Conservation (phyloP, 2,329 filamentous ascomycete genomes). For the Alternaria consortialis region DNA sequence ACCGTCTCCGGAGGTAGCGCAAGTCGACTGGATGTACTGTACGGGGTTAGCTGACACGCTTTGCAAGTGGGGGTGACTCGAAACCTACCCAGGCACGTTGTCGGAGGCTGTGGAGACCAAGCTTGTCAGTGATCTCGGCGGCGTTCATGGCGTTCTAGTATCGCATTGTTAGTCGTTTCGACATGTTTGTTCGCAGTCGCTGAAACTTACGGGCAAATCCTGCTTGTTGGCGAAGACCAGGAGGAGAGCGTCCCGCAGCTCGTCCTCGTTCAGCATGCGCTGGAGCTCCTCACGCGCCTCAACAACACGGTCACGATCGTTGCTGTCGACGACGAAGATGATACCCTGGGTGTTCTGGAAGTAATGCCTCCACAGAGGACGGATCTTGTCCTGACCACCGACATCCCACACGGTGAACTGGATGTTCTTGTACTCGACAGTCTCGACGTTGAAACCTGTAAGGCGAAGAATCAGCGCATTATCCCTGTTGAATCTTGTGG, state of each 20-base stretch:
- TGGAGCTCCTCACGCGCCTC: slow-evolving; percentile 94
- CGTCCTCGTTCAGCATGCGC: slow-evolving; percentile 96
- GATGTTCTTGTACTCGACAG: slow-evolving; percentile 98
- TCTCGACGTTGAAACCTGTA: slow-evolving; percentile 93
- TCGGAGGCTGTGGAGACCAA: slow-evolving; percentile 98
- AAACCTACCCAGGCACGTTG: slow-evolving; percentile 95
- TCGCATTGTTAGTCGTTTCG: slow-evolving; percentile 23
- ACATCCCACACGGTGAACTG: slow-evolving; percentile 99
- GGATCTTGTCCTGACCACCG: slow-evolving; percentile 98
- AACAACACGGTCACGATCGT: slow-evolving; percentile 88
- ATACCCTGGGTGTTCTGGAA: slow-evolving; percentile 95
- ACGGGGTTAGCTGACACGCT: slow-evolving; percentile 31
- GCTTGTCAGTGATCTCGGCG: slow-evolving; percentile 99
- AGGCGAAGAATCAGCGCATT: slow-evolving; percentile 35
- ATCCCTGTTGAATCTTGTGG: slow-evolving; percentile 3
- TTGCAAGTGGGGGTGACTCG: slow-evolving; percentile 1
- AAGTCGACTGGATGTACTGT: slow-evolving; percentile 98
- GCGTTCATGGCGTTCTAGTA: slow-evolving; percentile 97
- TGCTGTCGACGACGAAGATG: slow-evolving; percentile 98
- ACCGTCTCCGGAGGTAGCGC: slow-evolving; percentile 98
- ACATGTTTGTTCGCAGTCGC: not conserved
- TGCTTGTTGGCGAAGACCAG: slow-evolving; percentile 99
- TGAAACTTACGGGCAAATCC: slow-evolving; percentile 77
- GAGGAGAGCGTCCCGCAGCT: slow-evolving; percentile 95
- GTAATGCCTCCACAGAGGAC: slow-evolving; percentile 97